phyloP scores from a whole-genome alignment of 2,329 filamentous ascomycete species.

The Raffaelea arxii region DNA sequence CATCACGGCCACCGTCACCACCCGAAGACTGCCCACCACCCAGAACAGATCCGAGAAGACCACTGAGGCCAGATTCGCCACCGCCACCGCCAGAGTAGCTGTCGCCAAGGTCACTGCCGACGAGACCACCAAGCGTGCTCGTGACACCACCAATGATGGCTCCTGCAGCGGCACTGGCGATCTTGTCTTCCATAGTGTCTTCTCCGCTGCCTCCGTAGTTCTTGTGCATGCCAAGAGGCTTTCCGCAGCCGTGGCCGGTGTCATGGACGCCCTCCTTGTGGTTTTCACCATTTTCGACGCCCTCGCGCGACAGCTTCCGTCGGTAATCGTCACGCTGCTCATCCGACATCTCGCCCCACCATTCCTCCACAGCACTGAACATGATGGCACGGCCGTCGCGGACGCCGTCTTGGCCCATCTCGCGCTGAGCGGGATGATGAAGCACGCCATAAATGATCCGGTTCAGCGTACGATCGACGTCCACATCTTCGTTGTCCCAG shows the following conservation, averaged over 20 bases:
- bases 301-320: constrained; percentile 64
- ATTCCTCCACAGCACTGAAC: constrained; percentile 70
- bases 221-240: constrained; percentile 72
- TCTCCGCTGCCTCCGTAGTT: constrained; percentile 37
- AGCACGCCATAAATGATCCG: constrained; percentile 75
- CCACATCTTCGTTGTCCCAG: constrained; percentile 68
- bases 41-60: constrained; percentile 63
- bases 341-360: constrained; percentile 65
- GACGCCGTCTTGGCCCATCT: constrained; percentile 59
- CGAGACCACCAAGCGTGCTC: constrained; percentile 2
- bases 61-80: constrained; percentile 36
- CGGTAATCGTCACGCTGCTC: constrained; percentile 58
- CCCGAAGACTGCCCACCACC: too few relatives aligned
- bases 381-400: constrained; percentile 64
- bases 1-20: too few relatives aligned
- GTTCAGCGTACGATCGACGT: constrained; percentile 60
- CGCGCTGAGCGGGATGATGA: constrained; percentile 75
- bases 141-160: constrained; percentile 48
- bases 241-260: constrained; percentile 70
- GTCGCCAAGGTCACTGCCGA: background rate
- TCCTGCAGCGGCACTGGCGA: constrained; percentile 44
- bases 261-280: constrained; percentile 81
- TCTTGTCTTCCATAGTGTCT: constrained; percentile 43
- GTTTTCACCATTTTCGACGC: constrained; percentile 69
- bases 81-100: constrained; percentile 2